Evolutionary conservation across 2,329 filamentous ascomycete species (phyloP).

Genomic region (Botrytis pseudocinerea): DNA sequence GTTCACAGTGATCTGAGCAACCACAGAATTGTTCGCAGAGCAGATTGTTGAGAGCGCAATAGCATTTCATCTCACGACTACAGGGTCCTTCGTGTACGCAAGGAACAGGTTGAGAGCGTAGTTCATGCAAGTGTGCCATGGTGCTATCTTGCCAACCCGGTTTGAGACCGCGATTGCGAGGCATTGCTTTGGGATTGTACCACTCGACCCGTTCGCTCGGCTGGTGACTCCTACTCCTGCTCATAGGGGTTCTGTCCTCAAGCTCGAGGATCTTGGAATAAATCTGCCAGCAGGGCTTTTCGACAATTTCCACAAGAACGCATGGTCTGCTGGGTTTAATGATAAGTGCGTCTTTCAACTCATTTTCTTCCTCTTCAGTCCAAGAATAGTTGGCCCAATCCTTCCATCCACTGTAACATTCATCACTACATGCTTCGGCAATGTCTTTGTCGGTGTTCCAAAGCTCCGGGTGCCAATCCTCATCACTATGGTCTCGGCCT

Average conservation of each 20-base stretch:
- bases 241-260: background rate
- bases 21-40: constrained; percentile 73
- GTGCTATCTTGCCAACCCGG: constrained; percentile 34
- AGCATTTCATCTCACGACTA: constrained; percentile 51
- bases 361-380: constrained; percentile 4
- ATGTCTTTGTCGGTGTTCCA: constrained; percentile 12
- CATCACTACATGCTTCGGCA: background rate
- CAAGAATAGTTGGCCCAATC: constrained; percentile 1
- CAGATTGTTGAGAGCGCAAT: constrained; percentile 60
- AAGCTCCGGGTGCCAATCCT: constrained; percentile 5
- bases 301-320: constrained; percentile 27
- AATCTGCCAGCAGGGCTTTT: constrained; percentile 36
- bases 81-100: constrained; percentile 72
- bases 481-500: constrained; percentile 17
- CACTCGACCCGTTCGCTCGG: constrained; percentile 31
- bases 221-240: background rate
- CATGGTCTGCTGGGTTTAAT: constrained; percentile 30
- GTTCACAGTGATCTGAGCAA: constrained; percentile 61
- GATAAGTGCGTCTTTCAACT: constrained; percentile 26
- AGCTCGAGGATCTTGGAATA: constrained; percentile 28
- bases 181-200: constrained; percentile 37
- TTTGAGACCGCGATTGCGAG: constrained; percentile 24
- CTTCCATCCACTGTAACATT: background rate
- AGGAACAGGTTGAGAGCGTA: constrained; percentile 48
- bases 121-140: constrained; percentile 35